These are phyloP conservation scores for Suillus sp. DNA, from an alignment of 768 basidiomycete species.

Conservation along the genomic window DNA sequence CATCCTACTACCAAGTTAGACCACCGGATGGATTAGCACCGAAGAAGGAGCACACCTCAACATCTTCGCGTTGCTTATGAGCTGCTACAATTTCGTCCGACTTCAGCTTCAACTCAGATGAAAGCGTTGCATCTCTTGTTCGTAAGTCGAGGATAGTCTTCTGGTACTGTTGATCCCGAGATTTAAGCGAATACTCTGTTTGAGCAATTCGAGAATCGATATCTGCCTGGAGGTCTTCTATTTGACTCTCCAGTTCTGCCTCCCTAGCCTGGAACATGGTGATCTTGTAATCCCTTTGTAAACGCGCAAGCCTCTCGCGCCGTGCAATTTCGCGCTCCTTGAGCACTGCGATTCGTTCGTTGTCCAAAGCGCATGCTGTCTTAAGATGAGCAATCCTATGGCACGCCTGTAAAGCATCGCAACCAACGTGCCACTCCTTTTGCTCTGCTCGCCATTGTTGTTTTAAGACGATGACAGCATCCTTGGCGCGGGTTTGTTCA, in stretches of 20 bases:
- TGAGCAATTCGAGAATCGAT: conserved; percentile 30
- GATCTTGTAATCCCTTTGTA: conserved; percentile 69
- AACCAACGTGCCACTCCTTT: conserved; percentile 60
- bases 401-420: conserved; percentile 60
- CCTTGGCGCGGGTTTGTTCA: conserved; percentile 46
- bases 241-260: conserved; percentile 54
- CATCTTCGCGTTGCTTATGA: conserved; percentile 46
- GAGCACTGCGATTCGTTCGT: conserved; percentile 51
- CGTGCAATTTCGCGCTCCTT: conserved; percentile 56
- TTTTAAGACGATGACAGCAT: conserved; percentile 24
- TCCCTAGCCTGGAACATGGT: conserved; percentile 69
- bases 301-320: conserved; percentile 56
- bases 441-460: conserved; percentile 56
- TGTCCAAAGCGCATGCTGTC: conserved; percentile 54
- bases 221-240: conserved; percentile 55
- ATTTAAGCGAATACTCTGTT: conserved; percentile 18
- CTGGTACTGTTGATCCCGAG: conserved; percentile 31
- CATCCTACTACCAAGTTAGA: conserved; percentile 31
- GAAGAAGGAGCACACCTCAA: conserved; percentile 42
- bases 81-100: conserved; percentile 40
- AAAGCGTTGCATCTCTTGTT: conserved; percentile 36
- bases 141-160: conserved; percentile 30
- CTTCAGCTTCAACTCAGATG: conserved; percentile 41
- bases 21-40: neutral
- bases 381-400: conserved; percentile 68